Evolutionary conservation across 1,284 basidiomycete genomes (phyloP), one percentile per base, ranked within the genome.

Genomic region (Ustilago vetiveriae): DNA sequence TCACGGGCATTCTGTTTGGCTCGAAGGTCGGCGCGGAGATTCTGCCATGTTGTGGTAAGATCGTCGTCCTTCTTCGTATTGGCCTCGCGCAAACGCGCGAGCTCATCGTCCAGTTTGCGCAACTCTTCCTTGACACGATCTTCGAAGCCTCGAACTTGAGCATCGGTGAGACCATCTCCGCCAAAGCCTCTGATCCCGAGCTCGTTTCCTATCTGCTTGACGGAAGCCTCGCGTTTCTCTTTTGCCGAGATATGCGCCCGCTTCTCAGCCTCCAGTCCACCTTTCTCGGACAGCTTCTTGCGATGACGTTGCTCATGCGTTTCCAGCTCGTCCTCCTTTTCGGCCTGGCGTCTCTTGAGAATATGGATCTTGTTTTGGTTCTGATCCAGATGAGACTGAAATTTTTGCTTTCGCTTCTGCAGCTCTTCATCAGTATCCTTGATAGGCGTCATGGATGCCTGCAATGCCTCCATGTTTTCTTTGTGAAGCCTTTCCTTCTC

Each of bases 371-470:
- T 86, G 43, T 85, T 84, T 66, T 86, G 86, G 46, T 88, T 86
- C 49, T 84, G 79, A 38, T 84, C 82, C 42, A 90, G 85, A 60
- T 90, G 86, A 8, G 87, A 84, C 57, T 91, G 88, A 71, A 92
- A 94, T 74, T 90, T 90, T 49, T 86, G 84, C 44, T 90, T 81
- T 64, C 90, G 89, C 26, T 85, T 84, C 45, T 87, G 83, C 14
- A 97, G 85, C 59, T 93, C 91, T 22, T 90, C 89, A 42, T 92
- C 90, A 2, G 88, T 86, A 32, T 91, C 94, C 46, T 87, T 85
- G 54, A 95, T 84, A 72, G 91, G 87, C 38, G 89, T 87, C 76
- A 86, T 85, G 7, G 81, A 82, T 9, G 83, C 79, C 27, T 81
- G 57, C n/a, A 92, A 82, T 43, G 87, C 89, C 27, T 88, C 84